Evolutionary conservation across 768 basidiomycete genomes (phyloP).

Genomic region (Brasilioporus rufonigricans): DNA sequence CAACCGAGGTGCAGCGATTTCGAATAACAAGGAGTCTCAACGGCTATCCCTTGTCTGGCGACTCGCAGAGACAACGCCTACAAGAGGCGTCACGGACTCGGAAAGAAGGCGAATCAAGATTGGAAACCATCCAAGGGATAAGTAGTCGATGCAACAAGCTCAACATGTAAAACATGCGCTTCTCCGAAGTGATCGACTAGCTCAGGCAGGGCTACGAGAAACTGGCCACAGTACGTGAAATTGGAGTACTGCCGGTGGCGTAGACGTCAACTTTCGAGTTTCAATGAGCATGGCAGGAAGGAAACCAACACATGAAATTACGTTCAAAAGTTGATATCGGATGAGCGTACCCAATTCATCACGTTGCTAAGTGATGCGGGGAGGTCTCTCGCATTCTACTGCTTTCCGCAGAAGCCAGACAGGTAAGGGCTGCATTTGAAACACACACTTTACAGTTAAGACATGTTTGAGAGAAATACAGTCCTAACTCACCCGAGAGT

Average conservation of each 20-base stretch:
- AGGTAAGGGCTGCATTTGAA: not conserved
- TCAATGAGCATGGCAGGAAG: not conserved
- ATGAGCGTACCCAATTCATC: conserved; percentile 7
- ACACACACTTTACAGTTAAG: not conserved
- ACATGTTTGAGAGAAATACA: too few species aligned
- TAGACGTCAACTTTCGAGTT: not conserved
- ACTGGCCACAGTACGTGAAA: conserved; percentile 48
- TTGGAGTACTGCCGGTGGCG: conserved; percentile 36
- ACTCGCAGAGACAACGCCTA: not conserved
- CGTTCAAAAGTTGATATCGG: conserved; percentile 12
- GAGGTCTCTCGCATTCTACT: not conserved
- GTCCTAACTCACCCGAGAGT: too few species aligned
- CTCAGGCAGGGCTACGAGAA: conserved; percentile 40
- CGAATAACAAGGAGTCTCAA: not conserved
- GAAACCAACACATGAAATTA: conserved; percentile 18
- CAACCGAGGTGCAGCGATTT: not conserved
- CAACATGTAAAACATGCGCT: conserved; percentile 20
- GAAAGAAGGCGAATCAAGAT: not conserved
- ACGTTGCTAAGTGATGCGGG: conserved; percentile 9
- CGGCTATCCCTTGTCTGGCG: not conserved
- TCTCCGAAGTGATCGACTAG: conserved; percentile 51
- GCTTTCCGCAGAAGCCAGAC: not conserved
- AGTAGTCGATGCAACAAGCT: conserved; percentile 29
- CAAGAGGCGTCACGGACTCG: not conserved
- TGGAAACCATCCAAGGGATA: not conserved